phyloP scores from a whole-genome alignment of 257 asterid genomes.

The Solanum peruvianum region DNA sequence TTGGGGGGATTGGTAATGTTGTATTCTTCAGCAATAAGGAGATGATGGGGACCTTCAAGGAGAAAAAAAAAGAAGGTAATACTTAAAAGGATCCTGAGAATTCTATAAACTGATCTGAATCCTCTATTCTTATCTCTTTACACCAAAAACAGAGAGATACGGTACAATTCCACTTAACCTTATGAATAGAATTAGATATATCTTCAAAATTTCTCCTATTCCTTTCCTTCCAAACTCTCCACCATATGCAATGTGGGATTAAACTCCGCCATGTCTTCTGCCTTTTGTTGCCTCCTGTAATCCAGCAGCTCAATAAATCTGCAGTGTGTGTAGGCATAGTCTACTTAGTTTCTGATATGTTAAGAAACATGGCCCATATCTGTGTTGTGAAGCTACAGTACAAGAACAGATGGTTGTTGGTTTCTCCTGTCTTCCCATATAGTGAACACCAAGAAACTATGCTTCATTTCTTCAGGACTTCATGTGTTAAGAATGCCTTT shows the following conservation, averaged over 20 bases:
- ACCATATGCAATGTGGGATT: neutral
- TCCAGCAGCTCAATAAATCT: neutral
- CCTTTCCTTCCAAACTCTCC: neutral
- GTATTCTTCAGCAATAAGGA: neutral
- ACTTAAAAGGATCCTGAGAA: neutral
- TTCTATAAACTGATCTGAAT: neutral
- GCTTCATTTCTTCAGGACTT: neutral
- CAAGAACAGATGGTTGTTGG: neutral
- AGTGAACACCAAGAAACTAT: neutral
- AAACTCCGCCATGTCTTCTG: neutral
- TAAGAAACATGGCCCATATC: neutral
- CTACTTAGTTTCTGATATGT: neutral
- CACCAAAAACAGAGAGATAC: neutral
- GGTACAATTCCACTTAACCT: neutral
- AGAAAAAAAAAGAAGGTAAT: neutral
- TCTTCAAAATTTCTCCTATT: neutral
- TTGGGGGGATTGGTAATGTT: neutral
- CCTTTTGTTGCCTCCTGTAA: neutral
- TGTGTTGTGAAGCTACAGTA: neutral
- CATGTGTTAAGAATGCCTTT: neutral
- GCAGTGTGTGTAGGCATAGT: neutral
- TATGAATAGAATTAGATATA: neutral
- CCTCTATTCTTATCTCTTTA: neutral
- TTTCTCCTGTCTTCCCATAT: neutral
- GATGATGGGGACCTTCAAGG: neutral